Evolutionary conservation across 208 protist species (phyloP).

Genomic region (Crithidia expoeki): DNA sequence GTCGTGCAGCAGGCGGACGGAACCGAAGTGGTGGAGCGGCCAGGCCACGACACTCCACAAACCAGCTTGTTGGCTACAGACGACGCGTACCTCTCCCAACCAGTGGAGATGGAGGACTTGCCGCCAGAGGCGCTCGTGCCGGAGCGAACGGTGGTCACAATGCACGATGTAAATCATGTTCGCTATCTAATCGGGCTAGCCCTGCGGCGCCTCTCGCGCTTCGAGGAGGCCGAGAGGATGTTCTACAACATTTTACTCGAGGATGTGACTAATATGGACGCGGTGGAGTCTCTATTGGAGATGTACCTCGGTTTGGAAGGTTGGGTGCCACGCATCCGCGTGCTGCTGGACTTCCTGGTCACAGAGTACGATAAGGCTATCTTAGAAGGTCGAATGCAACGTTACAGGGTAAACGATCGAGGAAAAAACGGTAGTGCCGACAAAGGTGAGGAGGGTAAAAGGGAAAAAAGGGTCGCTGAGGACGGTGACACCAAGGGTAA

Average conservation of each 20-base stretch:
- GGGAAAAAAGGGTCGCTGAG: too few relatives aligned
- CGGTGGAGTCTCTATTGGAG: constrained; percentile 77
- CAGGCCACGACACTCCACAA: constrained; percentile 12
- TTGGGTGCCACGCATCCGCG: constrained; percentile 39
- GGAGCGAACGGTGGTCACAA: constrained; percentile 39
- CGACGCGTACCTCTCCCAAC: constrained; percentile 24
- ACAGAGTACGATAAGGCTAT: constrained; percentile 26
- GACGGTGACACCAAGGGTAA: too few relatives aligned
- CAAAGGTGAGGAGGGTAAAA: too few relatives aligned
- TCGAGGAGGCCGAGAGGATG: constrained; percentile 45
- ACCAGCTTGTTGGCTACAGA: constrained; percentile 13
- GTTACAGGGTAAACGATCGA: neutral
- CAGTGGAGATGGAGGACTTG: constrained; percentile 39
- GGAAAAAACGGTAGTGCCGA: neutral
- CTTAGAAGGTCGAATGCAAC: constrained; percentile 19
- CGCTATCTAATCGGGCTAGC: constrained; percentile 68
- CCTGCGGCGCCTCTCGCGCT: constrained; percentile 51
- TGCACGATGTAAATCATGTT: constrained; percentile 70
- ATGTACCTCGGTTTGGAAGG: constrained; percentile 61
- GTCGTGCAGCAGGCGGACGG: constrained; percentile 33
- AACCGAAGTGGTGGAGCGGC: constrained; percentile 32
- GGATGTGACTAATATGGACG: constrained; percentile 63
- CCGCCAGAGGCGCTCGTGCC: constrained; percentile 6
- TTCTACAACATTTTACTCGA: constrained; percentile 51
- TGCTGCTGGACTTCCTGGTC: constrained; percentile 58